Base-by-base conservation (phyloP, 768 basidiomycete genomes). In the Tylopilus sp. region DNA sequence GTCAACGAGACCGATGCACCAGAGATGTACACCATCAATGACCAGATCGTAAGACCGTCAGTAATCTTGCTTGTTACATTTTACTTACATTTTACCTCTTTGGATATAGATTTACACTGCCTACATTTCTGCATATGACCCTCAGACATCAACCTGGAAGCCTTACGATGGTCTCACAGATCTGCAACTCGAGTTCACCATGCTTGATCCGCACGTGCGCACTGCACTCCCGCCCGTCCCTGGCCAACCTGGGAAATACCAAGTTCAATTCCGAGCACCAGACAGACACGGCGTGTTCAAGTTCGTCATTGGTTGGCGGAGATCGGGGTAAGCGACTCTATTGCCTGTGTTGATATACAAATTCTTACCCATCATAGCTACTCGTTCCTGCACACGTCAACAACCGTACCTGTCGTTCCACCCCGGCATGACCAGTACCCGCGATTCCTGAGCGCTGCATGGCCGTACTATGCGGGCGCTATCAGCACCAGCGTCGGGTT, bases 241-340 rank as follows among this genome's bases (percentile, higher is more conserved):
- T 4, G 79, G 78, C 1, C 57, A 71, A 22, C 80, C 85, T 3
- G 86, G 87, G 21, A 75, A 79, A 58, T 98, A 94, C 73, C 78
- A 81, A 13, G 81, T 84, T n/a, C 81, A 80, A 13, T 95, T 99
- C 83, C 84, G 83, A 38, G 86, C 84, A 2, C 97, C 97, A 7
- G 95, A 98, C 70, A 78, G 95, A 47, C 97, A 99, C 65, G 97
- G 97, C 21, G 97, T 99, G 15, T 99, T 95, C 81, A 98, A 98
- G 66, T 95, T 98, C 64, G 77, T 92, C n/a, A 71, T 97, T 40
- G 81, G 95, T 69, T 83, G 92, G 74, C 91, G 89, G 66, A 85
- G 97, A 56, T 85, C 85, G 67, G 95, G 95, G 85, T 92, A 57
- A 65, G 85, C 64, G 0, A 25, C 21, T 11, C 7, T 23, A n/a